A percentile compares a stretch with the other conserved stretches of the same genome.
Evolutionary conservation across 2,329 filamentous ascomycete genomes (phyloP).

Genomic region (Mollisia scopiformis): DNA sequence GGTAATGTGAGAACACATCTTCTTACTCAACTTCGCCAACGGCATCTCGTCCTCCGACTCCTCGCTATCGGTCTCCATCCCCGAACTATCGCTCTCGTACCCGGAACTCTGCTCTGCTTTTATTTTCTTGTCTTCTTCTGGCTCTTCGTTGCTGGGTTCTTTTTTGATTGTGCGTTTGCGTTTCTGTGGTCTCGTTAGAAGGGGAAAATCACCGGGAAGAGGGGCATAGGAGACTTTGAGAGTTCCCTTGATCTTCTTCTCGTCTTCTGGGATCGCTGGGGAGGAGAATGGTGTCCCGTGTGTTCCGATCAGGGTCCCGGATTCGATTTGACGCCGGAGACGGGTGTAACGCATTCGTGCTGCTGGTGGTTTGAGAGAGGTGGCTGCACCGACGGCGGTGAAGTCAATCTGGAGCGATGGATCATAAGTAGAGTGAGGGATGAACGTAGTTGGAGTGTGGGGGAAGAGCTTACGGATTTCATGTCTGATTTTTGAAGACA

Average conservation of each 20-base stretch:
- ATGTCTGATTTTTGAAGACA: conserved; percentile 43
- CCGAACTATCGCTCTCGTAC: conserved; percentile 2
- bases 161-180: not conserved
- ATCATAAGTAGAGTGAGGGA: not conserved
- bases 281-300: conserved; percentile 26
- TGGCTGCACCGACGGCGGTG: conserved; percentile 37
- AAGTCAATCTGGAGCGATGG: conserved; percentile 42
- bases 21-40: conserved; percentile 25
- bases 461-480: conserved; percentile 38
- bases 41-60: conserved; percentile 32
- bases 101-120: conserved; percentile 3
- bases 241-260: not conserved
- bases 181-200: not conserved
- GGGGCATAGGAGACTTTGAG: not conserved
- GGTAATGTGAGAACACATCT: not conserved
- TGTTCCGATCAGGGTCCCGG: conserved; percentile 31
- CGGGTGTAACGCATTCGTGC: conserved; percentile 44
- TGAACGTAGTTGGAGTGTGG: no score
- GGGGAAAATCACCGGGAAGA: not conserved
- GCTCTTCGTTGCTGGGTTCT: not conserved
- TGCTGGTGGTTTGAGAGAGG: conserved; percentile 40
- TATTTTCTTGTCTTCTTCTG: conserved; percentile 6
- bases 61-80: conserved; percentile 1
- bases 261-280: not conserved
- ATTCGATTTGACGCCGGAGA: conserved; percentile 37